Percentiles rank a stretch among this genome's conserved stretches.
Evolutionary conservation across 495 filamentous ascomycete genomes (phyloP).

Genomic region (Thozetella sp.): DNA sequence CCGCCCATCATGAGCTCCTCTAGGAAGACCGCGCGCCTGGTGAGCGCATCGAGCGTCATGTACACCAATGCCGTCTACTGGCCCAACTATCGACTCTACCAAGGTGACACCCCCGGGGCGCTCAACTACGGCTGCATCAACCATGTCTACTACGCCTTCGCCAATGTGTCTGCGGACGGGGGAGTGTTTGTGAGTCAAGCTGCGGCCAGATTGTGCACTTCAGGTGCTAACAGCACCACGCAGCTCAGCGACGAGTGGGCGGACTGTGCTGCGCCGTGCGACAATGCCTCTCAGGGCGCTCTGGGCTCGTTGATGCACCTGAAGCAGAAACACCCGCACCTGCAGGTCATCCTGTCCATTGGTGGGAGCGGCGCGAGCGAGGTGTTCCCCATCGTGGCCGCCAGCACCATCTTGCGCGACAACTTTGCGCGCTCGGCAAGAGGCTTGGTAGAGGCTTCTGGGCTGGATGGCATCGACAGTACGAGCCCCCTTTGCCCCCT

Average conservation of each 20-base stretch:
- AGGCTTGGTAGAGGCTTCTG: constrained; percentile 71
- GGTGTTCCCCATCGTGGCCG: constrained; percentile 75
- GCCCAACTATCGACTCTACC: constrained; percentile 83
- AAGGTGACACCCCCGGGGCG: constrained; percentile 74
- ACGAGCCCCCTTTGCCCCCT: constrained; percentile 23
- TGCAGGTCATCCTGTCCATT: constrained; percentile 84
- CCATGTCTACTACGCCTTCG: constrained; percentile 91
- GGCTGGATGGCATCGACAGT: constrained; percentile 89
- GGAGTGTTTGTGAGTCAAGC: constrained; percentile 71
- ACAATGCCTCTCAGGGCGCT: constrained; percentile 71
- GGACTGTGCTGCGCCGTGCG: constrained; percentile 77
- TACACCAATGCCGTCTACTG: constrained; percentile 85
- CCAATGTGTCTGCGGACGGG: constrained; percentile 78
- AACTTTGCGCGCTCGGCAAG: constrained; percentile 75
- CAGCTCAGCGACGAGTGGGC: constrained; percentile 89
- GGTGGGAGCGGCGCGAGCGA: constrained; percentile 82
- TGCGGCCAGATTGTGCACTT: constrained; percentile 7
- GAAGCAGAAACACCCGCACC: constrained; percentile 73
- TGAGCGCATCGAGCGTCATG: constrained; percentile 46
- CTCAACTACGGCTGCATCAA: constrained; percentile 65
- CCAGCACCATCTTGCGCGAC: constrained; percentile 58
- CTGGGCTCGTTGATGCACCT: constrained; percentile 74
- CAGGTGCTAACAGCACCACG: constrained; percentile 20
- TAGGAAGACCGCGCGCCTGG: constrained; percentile 36
- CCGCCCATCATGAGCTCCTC: constrained; percentile 20